These are phyloP conservation scores for Sodiomyces alkalinus DNA, from an alignment of 2,329 filamentous ascomycete genomes.

Conservation along the genomic window DNA sequence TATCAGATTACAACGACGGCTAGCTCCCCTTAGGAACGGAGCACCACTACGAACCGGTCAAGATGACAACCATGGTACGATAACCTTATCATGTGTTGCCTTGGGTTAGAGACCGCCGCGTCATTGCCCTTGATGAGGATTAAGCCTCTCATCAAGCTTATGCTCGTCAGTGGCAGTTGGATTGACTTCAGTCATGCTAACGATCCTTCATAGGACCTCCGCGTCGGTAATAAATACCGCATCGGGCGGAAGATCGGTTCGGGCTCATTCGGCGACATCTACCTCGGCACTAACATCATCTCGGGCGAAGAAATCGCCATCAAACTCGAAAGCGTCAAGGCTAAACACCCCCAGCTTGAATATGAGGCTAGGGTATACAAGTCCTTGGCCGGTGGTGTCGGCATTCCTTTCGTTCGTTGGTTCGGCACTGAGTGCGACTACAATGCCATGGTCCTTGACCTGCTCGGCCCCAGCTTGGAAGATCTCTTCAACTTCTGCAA, in stretches of 20 bases:
- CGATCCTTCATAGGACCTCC: no score
- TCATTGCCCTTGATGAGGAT: no score
- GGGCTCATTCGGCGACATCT: slow-evolving; percentile 96
- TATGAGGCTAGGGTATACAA: slow-evolving; percentile 94
- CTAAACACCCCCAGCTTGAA: slow-evolving; percentile 96
- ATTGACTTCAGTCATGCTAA: no score
- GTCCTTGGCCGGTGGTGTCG: slow-evolving; percentile 85
- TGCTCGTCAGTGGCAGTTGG: no score
- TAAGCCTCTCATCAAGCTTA: no score
- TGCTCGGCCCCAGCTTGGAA: slow-evolving; percentile 88
- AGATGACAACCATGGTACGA: no score
- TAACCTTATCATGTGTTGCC: no score
- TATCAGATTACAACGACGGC: no score
- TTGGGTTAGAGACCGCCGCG: no score
- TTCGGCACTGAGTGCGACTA: slow-evolving; percentile 99
- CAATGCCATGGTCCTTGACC: slow-evolving; percentile 98
- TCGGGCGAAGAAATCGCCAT: slow-evolving; percentile 99
- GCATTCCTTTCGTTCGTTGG: slow-evolving; percentile 98
- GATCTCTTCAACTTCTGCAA: slow-evolving; percentile 99
- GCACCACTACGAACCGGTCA: no score
- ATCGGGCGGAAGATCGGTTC: slow-evolving; percentile 99
- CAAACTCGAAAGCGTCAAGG: slow-evolving; percentile 98
- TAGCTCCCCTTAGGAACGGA: no score
- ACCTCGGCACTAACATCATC: slow-evolving; percentile 98
- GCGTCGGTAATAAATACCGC: slow-evolving; percentile 98